Conservation (phyloP, 805 yeast species). For the Hanseniaspora lindneri region DNA sequence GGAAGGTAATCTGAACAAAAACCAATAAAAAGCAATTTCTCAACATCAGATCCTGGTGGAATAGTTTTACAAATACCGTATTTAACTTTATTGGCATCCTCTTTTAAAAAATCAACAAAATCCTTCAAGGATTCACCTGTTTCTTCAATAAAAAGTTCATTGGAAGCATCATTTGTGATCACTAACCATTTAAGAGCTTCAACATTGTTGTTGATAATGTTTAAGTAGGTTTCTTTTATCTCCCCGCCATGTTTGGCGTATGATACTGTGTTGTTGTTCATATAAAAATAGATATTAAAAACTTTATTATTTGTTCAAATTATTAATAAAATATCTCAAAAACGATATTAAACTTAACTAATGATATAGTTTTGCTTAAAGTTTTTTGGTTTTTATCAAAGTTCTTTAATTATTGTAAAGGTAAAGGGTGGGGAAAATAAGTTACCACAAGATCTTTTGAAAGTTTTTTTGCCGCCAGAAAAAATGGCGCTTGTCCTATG, state of each 20-base stretch:
- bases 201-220: constrained; percentile 62
- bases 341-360: too few species aligned
- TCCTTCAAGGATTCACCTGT: constrained; percentile 59
- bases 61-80: constrained; percentile 80
- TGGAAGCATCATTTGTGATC: constrained; percentile 56
- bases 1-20: constrained; percentile 98
- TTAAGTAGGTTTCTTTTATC: constrained; percentile 63
- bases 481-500: too few species aligned
- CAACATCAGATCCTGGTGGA: constrained; percentile 84
- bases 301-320: neutral
- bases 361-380: too few species aligned
- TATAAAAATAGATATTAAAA: too few species aligned
- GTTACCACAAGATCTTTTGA: too few species aligned
- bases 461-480: too few species aligned
- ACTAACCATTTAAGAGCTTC: constrained; percentile 62
- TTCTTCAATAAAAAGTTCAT: constrained; percentile 33
- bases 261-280: constrained; percentile 39
- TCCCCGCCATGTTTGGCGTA: constrained; percentile 58
- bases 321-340: too few species aligned
- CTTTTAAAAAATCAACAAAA: constrained; percentile 56
- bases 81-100: constrained; percentile 72
- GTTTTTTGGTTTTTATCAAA: too few species aligned
- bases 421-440: too few species aligned
- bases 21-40: constrained; percentile 73
- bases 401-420: too few species aligned